Conservation (phyloP, 108 stramenopile species). For the Cyclotella distinguenda region DNA sequence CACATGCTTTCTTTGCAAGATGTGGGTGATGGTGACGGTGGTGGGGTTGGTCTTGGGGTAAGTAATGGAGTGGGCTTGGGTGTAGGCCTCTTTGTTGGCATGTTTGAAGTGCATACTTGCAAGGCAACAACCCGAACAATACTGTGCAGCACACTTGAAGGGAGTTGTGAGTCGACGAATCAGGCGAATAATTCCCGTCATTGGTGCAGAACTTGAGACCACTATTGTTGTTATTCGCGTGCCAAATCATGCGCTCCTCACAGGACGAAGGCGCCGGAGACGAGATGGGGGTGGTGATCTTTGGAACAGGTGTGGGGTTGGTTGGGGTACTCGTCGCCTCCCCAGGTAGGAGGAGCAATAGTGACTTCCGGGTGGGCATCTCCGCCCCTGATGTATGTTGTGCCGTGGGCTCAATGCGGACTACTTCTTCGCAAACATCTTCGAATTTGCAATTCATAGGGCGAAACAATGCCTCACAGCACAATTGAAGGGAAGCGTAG, state of each 20-base stretch:
- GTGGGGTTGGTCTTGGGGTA: background rate
- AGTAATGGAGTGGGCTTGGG: background rate
- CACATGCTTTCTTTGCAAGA: background rate
- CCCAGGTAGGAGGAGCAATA: no score
- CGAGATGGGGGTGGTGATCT: no score
- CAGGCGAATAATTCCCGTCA: background rate
- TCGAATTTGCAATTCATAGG: background rate
- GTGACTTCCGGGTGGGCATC: no score
- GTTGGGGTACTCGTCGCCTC: no score
- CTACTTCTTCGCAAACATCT: constrained; percentile 20
- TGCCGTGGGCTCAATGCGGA: no score
- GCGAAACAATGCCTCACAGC: constrained; percentile 6
- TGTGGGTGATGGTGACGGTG: background rate
- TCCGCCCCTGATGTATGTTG: no score
- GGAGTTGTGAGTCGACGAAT: background rate
- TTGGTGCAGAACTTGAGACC: constrained; percentile 14
- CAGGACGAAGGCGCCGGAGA: constrained; percentile 7
- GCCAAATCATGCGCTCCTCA: constrained; percentile 1
- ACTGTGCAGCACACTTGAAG: background rate
- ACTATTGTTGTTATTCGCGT: background rate
- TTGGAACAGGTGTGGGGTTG: constrained; percentile 8
- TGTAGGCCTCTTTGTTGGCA: background rate
- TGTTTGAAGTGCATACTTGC: background rate
- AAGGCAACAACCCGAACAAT: background rate
- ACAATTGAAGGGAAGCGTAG: constrained; percentile 3